Conservation (phyloP, 805 yeast species). For the Hemisphaericaspora nanyangensis region DNA sequence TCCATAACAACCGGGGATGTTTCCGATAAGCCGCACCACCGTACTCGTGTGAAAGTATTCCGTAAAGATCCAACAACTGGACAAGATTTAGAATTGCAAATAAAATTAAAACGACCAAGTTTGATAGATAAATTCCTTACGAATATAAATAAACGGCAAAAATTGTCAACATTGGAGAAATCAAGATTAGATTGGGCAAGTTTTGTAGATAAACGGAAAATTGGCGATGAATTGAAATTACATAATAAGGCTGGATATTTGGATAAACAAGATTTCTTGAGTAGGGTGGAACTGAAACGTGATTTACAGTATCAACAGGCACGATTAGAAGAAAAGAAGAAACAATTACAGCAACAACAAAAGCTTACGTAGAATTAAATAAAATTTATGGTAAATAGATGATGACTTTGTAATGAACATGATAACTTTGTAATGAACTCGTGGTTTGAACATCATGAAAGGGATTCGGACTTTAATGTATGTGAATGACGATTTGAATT, state of each 20-base stretch:
- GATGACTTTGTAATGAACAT: too few species aligned
- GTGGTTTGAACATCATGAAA: too few species aligned
- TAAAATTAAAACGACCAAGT: conserved; percentile 69
- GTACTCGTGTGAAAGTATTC: conserved; percentile 32
- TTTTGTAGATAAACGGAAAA: conserved; percentile 82
- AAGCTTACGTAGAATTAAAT: not conserved
- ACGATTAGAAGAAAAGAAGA: conserved; percentile 27
- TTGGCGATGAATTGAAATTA: conserved; percentile 73
- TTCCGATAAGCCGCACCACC: conserved; percentile 6
- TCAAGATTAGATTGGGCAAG: conserved; percentile 93
- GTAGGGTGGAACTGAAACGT: conserved; percentile 61
- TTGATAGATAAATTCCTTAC: conserved; percentile 71
- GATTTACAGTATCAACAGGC: conserved; percentile 49
- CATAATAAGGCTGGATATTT: conserved; percentile 88
- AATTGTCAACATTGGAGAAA: conserved; percentile 87
- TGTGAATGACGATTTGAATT: too few species aligned
- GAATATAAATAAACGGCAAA: conserved; percentile 58
- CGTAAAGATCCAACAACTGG: conserved; percentile 28
- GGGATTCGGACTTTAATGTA: too few species aligned
- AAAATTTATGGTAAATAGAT: too few species aligned
- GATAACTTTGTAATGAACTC: too few species aligned
- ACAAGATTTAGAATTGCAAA: conserved; percentile 39
- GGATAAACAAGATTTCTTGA: conserved; percentile 86
- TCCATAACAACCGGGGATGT: conserved; percentile 16
- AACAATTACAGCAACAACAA: not conserved